Conservation (phyloP, 2,329 filamentous ascomycete genomes). For the Fusarium sp. region DNA sequence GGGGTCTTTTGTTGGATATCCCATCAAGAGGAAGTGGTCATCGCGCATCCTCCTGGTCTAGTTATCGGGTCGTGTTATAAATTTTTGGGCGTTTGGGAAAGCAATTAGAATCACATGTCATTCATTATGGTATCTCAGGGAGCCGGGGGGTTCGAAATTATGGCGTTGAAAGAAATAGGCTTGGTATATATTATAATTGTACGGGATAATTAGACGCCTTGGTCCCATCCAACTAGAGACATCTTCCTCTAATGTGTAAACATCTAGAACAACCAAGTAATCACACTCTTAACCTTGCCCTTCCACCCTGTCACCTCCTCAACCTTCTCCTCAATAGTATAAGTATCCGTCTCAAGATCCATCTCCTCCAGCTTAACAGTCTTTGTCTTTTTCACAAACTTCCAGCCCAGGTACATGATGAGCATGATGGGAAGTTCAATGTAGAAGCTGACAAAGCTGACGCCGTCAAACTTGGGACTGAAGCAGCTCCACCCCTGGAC, state of each 20-base stretch:
- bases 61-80: background rate
- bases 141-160: background rate
- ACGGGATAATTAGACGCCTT: background rate
- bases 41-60: background rate
- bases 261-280: constrained; percentile 52
- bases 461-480: constrained; percentile 66
- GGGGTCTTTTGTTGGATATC: background rate
- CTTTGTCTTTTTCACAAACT: constrained; percentile 74
- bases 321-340: constrained; percentile 56
- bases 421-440: constrained; percentile 72
- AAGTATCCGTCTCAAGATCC: constrained; percentile 72
- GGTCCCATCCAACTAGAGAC: background rate
- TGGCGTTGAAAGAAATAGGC: background rate
- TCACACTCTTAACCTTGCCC: constrained; percentile 38
- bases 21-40: background rate
- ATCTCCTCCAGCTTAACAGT: constrained; percentile 67
- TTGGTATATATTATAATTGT: background rate
- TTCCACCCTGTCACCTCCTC: constrained; percentile 61
- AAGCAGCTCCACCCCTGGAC: constrained; percentile 75
- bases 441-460: constrained; percentile 74
- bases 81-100: background rate
- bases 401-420: constrained; percentile 77
- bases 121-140: background rate
- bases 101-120: background rate
- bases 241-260: background rate